Evolutionary conservation across 768 basidiomycete genomes (phyloP).

Genomic region (Suillus subalutaceus): DNA sequence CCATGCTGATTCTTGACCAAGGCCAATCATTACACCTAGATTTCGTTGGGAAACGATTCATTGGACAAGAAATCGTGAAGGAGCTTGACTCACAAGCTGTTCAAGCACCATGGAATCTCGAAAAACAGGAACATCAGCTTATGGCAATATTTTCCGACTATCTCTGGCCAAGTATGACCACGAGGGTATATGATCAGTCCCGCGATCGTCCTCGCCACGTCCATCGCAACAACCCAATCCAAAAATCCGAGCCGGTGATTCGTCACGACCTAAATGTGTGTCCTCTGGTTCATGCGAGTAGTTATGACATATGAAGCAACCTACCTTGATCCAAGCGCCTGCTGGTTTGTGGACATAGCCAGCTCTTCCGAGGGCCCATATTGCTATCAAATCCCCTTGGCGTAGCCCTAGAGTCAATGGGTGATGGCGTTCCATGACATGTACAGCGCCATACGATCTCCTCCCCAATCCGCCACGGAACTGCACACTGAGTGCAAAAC

Average conservation of each 20-base stretch:
- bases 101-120: slow-evolving; percentile 4
- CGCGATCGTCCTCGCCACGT: neutral
- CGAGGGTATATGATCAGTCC: neutral
- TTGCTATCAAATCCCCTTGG: slow-evolving; percentile 2
- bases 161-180: neutral
- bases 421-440: neutral
- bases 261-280: neutral
- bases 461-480: neutral
- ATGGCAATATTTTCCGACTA: neutral
- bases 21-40: neutral
- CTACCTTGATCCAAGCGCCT: slow-evolving; percentile 5
- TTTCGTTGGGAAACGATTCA: neutral
- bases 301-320: neutral
- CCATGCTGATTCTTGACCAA: slow-evolving; percentile 4
- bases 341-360: slow-evolving; percentile 4
- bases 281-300: neutral
- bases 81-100: slow-evolving; percentile 1
- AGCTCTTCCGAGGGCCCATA: slow-evolving; percentile 4
- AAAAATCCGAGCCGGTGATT: neutral
- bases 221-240: neutral
- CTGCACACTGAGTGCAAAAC: slow-evolving; percentile 1
- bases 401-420: slow-evolving; percentile 1
- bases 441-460: neutral
- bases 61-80: neutral
- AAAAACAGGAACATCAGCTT: neutral